Conservation (phyloP, 2,329 filamentous ascomycete species). For the Zasmidium cellare region DNA sequence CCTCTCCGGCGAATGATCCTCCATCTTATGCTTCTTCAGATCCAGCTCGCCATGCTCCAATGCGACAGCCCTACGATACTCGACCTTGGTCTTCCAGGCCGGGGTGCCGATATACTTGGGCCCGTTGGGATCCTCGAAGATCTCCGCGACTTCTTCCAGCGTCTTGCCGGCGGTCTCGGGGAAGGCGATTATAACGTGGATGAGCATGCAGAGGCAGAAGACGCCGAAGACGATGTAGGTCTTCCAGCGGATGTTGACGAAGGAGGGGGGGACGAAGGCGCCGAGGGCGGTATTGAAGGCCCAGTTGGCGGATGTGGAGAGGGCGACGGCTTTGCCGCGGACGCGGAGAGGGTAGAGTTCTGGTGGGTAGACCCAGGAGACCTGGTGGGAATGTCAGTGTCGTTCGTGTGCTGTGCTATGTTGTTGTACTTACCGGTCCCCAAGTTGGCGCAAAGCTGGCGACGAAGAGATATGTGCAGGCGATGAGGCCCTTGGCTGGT, state of each 20-base stretch:
- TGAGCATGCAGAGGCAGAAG: conserved; percentile 65
- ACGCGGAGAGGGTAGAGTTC: conserved; percentile 65
- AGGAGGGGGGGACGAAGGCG: conserved; percentile 59
- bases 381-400: conserved; percentile 18
- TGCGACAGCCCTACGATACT: conserved; percentile 2
- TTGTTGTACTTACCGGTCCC: conserved; percentile 30
- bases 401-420: too few relatives aligned
- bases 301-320: conserved; percentile 58
- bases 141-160: conserved; percentile 74
- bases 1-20: conserved; percentile 2
- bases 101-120: conserved; percentile 44
- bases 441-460: conserved; percentile 58
- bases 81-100: conserved; percentile 11
- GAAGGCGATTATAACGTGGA: conserved; percentile 61
- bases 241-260: conserved; percentile 60
- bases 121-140: conserved; percentile 54
- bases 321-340: conserved; percentile 59
- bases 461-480: conserved; percentile 71
- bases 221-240: conserved; percentile 70
- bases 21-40: background rate
- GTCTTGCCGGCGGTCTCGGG: conserved; percentile 74
- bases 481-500: conserved; percentile 50
- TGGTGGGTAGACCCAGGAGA: conserved; percentile 66
- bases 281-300: conserved; percentile 59
- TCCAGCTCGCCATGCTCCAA: conserved; percentile 8